Evolutionary conservation across 257 asterid species (phyloP).

Genomic region (Linderniella brevidens): DNA sequence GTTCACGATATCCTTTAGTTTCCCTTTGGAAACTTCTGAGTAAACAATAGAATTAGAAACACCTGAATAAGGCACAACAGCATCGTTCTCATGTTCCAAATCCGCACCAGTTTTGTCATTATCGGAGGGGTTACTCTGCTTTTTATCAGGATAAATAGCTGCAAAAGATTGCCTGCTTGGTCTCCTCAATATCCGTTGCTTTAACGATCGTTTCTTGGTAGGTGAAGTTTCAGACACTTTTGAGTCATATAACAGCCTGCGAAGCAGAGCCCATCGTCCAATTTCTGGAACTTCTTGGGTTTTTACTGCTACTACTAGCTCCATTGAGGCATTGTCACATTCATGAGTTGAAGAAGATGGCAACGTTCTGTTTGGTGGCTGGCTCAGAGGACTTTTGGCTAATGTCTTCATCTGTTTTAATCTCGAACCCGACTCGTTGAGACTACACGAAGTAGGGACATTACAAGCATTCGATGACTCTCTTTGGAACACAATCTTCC

Average conservation of each 20-base stretch:
- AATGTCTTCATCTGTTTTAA: conserved; percentile 23
- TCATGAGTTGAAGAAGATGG: no score
- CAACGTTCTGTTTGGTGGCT: no score
- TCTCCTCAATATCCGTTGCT: no score
- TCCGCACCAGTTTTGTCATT: no score
- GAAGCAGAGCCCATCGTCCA: no score
- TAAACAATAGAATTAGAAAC: conserved; percentile 42
- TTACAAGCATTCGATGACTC: conserved; percentile 17
- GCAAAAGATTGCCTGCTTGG: no score
- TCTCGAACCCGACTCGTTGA: conserved; percentile 19
- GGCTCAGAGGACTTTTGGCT: no score
- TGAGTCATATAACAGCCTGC: no score
- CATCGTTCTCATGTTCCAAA: conserved; percentile 10
- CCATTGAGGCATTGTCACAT: conserved; percentile 20
- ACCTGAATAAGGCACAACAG: conserved; percentile 30
- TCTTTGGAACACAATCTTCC: conserved; percentile 51
- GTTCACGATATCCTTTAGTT: conserved; percentile 39
- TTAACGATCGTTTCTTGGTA: no score
- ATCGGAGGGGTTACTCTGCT: no score
- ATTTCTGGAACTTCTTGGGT: conserved; percentile 15
- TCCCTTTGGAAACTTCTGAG: conserved; percentile 26
- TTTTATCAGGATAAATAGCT: no score
- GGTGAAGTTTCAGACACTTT: no score
- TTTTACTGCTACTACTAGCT: conserved; percentile 21
- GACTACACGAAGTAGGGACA: conserved; percentile 16